A percentile compares a stretch with the other conserved stretches of the same genome.
These are phyloP conservation scores for Boehmeria nivea DNA, from an alignment of 306 rosid species.

Conservation along the genomic window DNA sequence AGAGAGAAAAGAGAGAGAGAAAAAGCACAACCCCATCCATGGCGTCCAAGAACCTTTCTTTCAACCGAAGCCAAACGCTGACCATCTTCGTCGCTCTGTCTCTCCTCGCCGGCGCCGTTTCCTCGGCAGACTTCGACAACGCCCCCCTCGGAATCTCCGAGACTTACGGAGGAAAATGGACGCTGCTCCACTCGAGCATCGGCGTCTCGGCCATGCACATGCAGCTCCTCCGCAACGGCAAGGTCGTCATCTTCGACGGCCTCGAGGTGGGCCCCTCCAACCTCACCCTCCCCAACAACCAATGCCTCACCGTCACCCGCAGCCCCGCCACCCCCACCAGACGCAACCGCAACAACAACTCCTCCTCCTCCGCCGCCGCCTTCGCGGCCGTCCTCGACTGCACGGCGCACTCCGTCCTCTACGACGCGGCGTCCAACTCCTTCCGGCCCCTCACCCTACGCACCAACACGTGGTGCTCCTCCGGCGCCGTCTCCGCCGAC, in stretches of 20 bases:
- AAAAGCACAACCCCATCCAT: conserved; percentile 9
- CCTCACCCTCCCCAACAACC: conserved; percentile 37
- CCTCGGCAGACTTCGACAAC: not conserved
- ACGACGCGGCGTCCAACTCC: conserved; percentile 44
- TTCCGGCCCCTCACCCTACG: conserved; percentile 51
- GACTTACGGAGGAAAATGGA: conserved; percentile 48
- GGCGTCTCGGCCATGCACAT: conserved; percentile 96
- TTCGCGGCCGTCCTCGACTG: conserved; percentile 66
- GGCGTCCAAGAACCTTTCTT: conserved; percentile 49
- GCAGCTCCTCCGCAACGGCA: conserved; percentile 62
- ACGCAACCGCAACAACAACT: not conserved
- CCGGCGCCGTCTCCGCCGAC: conserved; percentile 42
- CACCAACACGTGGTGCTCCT: conserved; percentile 79
- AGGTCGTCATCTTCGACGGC: conserved; percentile 64
- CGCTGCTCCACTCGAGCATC: conserved; percentile 40
- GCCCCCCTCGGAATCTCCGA: not conserved
- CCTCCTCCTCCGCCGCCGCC: conserved; percentile 23
- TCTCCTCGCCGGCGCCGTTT: not conserved
- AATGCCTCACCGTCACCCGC: conserved; percentile 23
- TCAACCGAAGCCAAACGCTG: too few species aligned
- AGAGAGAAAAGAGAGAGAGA: too few species aligned
- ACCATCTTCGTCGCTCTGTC: not conserved
- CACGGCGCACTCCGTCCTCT: conserved; percentile 70
- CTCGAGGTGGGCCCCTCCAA: conserved; percentile 78
- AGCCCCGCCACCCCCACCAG: conserved; percentile 12